A percentile compares a stretch with the other conserved stretches of the same genome.
Conservation (phyloP, 495 filamentous ascomycete species). For the Aspergillus coremiiformis region DNA sequence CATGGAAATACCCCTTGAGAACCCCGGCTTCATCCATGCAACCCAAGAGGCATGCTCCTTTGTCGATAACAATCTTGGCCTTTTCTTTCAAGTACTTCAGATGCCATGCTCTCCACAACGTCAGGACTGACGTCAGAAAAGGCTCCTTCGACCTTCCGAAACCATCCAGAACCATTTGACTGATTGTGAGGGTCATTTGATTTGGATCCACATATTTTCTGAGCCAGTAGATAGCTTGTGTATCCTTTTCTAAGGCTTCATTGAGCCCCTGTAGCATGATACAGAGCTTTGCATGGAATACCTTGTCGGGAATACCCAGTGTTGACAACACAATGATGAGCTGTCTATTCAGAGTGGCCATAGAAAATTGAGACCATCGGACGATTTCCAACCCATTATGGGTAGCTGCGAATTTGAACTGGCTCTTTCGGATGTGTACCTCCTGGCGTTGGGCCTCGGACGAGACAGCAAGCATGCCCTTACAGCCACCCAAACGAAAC, state of each 20-base stretch:
- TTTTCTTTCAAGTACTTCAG: conserved; percentile 87
- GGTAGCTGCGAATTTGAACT: conserved; percentile 74
- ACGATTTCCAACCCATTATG: conserved; percentile 78
- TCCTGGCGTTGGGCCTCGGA: conserved; percentile 52
- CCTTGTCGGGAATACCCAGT: conserved; percentile 59
- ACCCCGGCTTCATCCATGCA: conserved; percentile 77
- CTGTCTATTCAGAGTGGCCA: conserved; percentile 80
- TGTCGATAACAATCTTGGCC: conserved; percentile 70
- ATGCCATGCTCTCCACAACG: conserved; percentile 75
- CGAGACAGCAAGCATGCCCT: conserved; percentile 75
- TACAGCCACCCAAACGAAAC: conserved; percentile 85
- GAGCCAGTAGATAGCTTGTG: conserved; percentile 57
- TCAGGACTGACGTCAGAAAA: conserved; percentile 67
- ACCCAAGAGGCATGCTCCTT: conserved; percentile 84
- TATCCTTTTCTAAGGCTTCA: conserved; percentile 56
- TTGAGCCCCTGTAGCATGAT: conserved; percentile 58
- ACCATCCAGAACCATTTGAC: conserved; percentile 66
- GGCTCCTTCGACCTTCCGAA: conserved; percentile 74
- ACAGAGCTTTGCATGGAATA: conserved; percentile 61
- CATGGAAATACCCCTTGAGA: conserved; percentile 59
- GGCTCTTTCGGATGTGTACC: conserved; percentile 70
- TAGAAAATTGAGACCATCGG: conserved; percentile 63
- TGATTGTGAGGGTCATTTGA: conserved; percentile 64
- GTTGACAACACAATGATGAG: conserved; percentile 76
- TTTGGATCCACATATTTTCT: conserved; percentile 78